Conservation (phyloP, 192 early-diverging fungal genomes). For the Coemansia sp. region DNA sequence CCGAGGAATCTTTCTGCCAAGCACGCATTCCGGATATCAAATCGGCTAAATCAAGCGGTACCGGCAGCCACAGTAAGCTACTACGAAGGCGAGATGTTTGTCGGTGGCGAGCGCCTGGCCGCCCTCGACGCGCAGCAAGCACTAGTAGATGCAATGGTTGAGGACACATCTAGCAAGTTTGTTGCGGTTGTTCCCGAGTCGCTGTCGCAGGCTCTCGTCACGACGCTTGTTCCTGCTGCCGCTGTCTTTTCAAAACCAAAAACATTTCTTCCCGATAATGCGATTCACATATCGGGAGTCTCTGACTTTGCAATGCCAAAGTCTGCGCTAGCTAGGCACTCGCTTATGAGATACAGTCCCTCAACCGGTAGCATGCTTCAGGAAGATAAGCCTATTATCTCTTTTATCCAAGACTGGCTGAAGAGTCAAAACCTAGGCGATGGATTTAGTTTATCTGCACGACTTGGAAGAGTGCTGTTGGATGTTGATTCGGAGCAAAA, state of each 20-base stretch:
- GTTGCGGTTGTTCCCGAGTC: slow-evolving; percentile 19
- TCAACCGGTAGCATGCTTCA: background rate
- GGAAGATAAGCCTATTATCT: background rate
- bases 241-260: slow-evolving; percentile 24
- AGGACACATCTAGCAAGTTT: slow-evolving; percentile 14
- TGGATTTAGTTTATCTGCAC: slow-evolving; percentile 10
- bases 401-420: slow-evolving; percentile 20
- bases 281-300: slow-evolving; percentile 5
- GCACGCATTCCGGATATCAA: slow-evolving; percentile 4
- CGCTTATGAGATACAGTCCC: slow-evolving; percentile 13
- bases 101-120: slow-evolving; percentile 15
- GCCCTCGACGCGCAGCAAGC: slow-evolving; percentile 33
- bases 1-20: slow-evolving; percentile 15
- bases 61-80: slow-evolving; percentile 5
- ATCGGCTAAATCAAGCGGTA: background rate
- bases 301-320: slow-evolving; percentile 4
- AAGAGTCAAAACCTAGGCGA: background rate
- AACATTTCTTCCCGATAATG: slow-evolving; percentile 10
- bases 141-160: slow-evolving; percentile 27
- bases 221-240: slow-evolving; percentile 17
- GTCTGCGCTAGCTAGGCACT: slow-evolving; percentile 6
- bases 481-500: slow-evolving; percentile 21
- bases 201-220: background rate
- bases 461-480: slow-evolving; percentile 33
- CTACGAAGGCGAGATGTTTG: slow-evolving; percentile 27